phyloP scores from a whole-genome alignment of 305 asterid species.

The Fraxinus velutina region DNA sequence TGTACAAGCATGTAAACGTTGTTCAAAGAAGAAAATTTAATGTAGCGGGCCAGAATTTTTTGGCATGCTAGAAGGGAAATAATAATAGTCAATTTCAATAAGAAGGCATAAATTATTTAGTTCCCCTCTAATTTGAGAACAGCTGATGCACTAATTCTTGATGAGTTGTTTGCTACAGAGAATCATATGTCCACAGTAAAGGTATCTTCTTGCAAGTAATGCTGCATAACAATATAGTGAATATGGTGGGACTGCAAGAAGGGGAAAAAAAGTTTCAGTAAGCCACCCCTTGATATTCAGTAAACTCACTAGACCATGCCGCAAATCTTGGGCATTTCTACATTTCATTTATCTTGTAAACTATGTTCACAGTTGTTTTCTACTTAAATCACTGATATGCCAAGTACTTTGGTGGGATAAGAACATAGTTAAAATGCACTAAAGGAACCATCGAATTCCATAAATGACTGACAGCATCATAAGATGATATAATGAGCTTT shows the following conservation, averaged over 20 bases:
- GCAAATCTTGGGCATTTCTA: background rate
- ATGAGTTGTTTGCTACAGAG: background rate
- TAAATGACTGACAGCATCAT: background rate
- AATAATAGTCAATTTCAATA: background rate
- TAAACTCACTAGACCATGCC: background rate
- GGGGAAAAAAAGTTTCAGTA: background rate
- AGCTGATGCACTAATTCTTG: background rate
- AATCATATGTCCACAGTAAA: background rate
- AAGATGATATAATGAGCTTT: conserved; percentile 13
- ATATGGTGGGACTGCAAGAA: background rate
- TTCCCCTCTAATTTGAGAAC: background rate
- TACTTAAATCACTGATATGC: background rate
- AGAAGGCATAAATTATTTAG: background rate
- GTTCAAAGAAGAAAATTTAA: background rate
- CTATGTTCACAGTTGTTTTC: background rate
- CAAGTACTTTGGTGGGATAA: background rate
- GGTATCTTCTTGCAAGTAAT: background rate
- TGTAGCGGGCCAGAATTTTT: background rate
- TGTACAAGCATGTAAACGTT: background rate
- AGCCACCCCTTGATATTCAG: background rate
- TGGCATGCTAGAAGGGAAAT: background rate
- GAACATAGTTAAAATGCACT: background rate
- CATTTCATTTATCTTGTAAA: background rate
- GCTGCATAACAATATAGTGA: background rate
- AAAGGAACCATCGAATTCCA: background rate